Evolutionary conservation across 164 flowering plant species (phyloP).

Genomic region (Euptelea pleiosperma): DNA sequence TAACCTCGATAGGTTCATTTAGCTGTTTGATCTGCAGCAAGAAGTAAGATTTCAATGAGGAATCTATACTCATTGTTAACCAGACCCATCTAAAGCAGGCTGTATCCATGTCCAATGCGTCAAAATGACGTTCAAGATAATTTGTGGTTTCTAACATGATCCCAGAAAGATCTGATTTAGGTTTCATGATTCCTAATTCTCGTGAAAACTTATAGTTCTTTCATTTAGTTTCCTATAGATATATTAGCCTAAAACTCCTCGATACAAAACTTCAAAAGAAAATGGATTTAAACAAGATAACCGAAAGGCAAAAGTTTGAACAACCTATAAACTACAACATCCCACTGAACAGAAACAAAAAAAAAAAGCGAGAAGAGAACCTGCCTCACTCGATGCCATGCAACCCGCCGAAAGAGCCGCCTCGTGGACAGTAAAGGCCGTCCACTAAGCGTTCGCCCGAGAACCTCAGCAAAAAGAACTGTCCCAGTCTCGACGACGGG

Average conservation of each 20-base stretch:
- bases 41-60: background rate
- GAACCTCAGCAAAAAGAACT: slow-evolving; percentile 84
- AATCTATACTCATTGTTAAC: background rate
- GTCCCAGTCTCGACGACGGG: slow-evolving; percentile 87
- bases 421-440: slow-evolving; percentile 86
- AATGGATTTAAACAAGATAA: too few species aligned
- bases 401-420: slow-evolving; percentile 57
- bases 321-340: too few species aligned
- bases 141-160: background rate
- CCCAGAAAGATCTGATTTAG: too few species aligned
- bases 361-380: slow-evolving; percentile 73
- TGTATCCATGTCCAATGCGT: background rate
- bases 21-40: slow-evolving; percentile 72
- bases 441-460: slow-evolving; percentile 92
- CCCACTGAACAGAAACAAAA: slow-evolving; percentile 1
- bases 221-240: too few species aligned
- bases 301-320: too few species aligned
- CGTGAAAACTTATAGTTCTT: too few species aligned
- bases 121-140: background rate
- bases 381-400: slow-evolving; percentile 99
- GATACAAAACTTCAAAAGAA: too few species aligned
- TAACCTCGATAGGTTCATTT: slow-evolving; percentile 83
- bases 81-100: background rate
- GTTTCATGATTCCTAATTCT: too few species aligned
- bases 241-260: too few species aligned